Evolutionary conservation across 257 asterid genomes (phyloP).

Genomic region (Ehretia macrophylla): DNA sequence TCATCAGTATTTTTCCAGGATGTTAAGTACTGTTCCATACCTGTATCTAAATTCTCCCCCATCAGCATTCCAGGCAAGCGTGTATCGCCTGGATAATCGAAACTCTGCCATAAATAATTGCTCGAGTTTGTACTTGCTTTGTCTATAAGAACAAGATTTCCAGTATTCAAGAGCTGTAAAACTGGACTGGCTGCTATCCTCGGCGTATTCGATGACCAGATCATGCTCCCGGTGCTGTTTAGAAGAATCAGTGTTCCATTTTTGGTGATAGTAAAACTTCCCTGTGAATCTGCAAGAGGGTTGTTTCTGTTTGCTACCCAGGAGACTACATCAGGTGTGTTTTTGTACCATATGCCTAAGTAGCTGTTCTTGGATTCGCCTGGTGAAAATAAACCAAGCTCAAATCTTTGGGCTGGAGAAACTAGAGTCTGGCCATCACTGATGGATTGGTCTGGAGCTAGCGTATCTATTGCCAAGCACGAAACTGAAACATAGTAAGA

Average conservation of each 20-base stretch:
- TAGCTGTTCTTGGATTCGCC: constrained; percentile 17
- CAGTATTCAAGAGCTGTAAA: constrained; percentile 19
- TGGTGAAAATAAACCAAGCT: constrained; percentile 28
- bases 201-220: constrained; percentile 25
- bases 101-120: constrained; percentile 32
- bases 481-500: background rate
- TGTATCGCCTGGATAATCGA: constrained; percentile 29
- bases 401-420: constrained; percentile 20
- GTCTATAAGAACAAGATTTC: constrained; percentile 31
- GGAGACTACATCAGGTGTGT: background rate
- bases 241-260: constrained; percentile 18
- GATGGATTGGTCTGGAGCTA: constrained; percentile 1
- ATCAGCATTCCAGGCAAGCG: constrained; percentile 20
- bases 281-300: constrained; percentile 11
- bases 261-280: constrained; percentile 11
- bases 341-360: constrained; percentile 18
- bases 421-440: constrained; percentile 1
- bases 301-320: constrained; percentile 23
- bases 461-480: background rate
- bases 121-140: background rate
- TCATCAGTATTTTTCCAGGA: constrained; percentile 39
- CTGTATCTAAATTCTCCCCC: constrained; percentile 8
- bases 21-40: constrained; percentile 12
- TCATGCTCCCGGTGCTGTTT: constrained; percentile 4
- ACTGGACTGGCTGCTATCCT: constrained; percentile 6